A percentile compares a stretch with the other conserved stretches of the same genome.
These are phyloP conservation scores for Calonectria naviculata DNA, from an alignment of 2,329 filamentous ascomycete species.

Conservation along the genomic window DNA sequence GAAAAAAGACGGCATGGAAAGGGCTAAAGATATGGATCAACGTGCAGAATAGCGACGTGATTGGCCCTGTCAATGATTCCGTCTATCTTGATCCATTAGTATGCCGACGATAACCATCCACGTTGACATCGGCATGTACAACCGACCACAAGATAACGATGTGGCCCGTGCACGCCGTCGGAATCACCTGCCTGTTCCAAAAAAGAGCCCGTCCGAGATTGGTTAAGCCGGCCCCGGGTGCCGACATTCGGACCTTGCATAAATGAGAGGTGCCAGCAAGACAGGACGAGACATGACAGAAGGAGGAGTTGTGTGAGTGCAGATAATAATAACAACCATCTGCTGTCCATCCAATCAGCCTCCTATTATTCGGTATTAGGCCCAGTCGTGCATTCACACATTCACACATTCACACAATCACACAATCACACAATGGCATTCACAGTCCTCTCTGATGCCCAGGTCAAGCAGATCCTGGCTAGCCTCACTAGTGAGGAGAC, in stretches of 20 bases:
- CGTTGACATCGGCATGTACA: neutral
- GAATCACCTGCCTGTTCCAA: neutral
- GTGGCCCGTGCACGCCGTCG: neutral
- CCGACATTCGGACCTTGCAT: neutral
- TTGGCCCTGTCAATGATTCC: neutral
- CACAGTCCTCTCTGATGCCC: conserved; percentile 36
- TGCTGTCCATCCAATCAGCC: neutral
- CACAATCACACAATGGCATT: conserved; percentile 40
- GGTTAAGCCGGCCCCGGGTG: neutral
- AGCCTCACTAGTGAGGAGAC: conserved; percentile 31
- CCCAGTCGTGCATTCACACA: neutral
- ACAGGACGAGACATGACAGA: neutral
- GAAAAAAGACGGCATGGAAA: neutral
- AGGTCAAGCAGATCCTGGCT: conserved; percentile 35
- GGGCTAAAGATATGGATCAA: neutral
- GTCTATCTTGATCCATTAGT: neutral
- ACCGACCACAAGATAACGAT: neutral
- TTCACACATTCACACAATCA: no score
- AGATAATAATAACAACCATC: neutral
- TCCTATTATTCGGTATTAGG: neutral
- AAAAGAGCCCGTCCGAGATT: neutral
- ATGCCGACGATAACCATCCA: neutral
- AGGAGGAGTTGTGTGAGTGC: neutral
- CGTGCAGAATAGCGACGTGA: neutral
- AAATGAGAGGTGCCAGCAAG: neutral